Base-by-base conservation (phyloP, 164 flowering plant species). In the Magnolia kwangsiensis region DNA sequence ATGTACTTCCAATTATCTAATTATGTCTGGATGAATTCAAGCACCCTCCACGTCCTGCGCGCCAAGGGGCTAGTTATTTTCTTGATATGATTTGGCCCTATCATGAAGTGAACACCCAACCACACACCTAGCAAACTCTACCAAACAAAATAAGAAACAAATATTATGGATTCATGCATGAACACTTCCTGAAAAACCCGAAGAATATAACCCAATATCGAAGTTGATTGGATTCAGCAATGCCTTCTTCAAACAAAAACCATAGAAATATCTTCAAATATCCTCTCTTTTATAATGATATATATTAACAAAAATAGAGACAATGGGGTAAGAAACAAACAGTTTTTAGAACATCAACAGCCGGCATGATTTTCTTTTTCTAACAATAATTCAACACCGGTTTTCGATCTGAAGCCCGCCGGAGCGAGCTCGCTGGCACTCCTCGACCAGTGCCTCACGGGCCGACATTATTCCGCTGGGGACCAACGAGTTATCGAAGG, bases 391-490 rank as follows among this genome's bases (percentile, higher is more conserved):
- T 59, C 37, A 85, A 67, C 90, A 84, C 73, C 80, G 76, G 69
- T 82, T 81, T 67, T 80, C 84, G 70, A 85, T 78, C 74, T 78
- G 79, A 51, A 82, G 51, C 24, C 86, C 72, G 49, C 82, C 78
- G 7, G 84, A 63, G 59, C 55, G 72, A 0, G 79, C 75, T 72
- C 89, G 68, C 23, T 79, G 73, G 14, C 87, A 79, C 71, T 87
- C 90, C 24, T 81, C 86, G 21, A 84, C 80, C 10, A 91, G 75
- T 0, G 95, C 90, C 16, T 83, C 79, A 1, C 91, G 83, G 21
- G 92, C 95, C 1, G 85, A 86, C 49, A 72, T 73, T 50, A 87
- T 51, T 63, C 88, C 87, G 11, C 50, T 79, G 3, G 90, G 89
- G 8, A 87, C 83, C 1, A 91, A 72, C 77, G 84, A 58, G 0